Conservation (phyloP, 2,329 filamentous ascomycete genomes). For the Neofusicoccum sp. region DNA sequence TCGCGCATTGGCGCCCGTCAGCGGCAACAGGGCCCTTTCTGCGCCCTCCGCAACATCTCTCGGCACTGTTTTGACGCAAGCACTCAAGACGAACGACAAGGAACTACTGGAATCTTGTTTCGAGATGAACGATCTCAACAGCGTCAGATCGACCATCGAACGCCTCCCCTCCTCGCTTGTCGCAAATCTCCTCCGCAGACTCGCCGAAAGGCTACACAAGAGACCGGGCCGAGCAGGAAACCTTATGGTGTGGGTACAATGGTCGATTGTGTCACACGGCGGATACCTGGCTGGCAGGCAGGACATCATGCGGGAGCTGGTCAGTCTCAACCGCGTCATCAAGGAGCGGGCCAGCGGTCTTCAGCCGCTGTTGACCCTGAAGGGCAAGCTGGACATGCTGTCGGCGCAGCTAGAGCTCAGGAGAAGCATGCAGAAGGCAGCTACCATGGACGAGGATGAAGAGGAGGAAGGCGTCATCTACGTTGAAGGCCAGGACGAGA, state of each 20-base stretch:
- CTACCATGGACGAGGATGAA: slow-evolving; percentile 58
- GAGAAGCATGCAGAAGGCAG: slow-evolving; percentile 62
- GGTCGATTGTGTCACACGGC: slow-evolving; percentile 88
- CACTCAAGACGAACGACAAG: slow-evolving; percentile 86
- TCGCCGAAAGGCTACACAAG: slow-evolving; percentile 82
- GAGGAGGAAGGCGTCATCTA: slow-evolving; percentile 77
- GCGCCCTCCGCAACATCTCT: slow-evolving; percentile 75
- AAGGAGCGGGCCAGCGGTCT: slow-evolving; percentile 82
- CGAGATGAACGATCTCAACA: slow-evolving; percentile 71
- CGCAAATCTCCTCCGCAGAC: slow-evolving; percentile 71
- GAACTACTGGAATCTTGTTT: slow-evolving; percentile 90
- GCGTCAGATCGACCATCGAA: slow-evolving; percentile 85
- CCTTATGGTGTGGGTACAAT: slow-evolving; percentile 93
- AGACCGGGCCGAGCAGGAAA: slow-evolving; percentile 85
- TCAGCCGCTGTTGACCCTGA: slow-evolving; percentile 78
- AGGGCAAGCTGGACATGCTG: slow-evolving; percentile 93
- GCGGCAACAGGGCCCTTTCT: slow-evolving; percentile 50
- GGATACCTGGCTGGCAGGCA: slow-evolving; percentile 84
- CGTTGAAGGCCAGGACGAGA: slow-evolving; percentile 75
- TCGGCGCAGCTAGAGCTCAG: slow-evolving; percentile 84
- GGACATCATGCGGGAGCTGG: slow-evolving; percentile 75
- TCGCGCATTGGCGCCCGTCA: slow-evolving; percentile 44
- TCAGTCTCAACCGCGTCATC: slow-evolving; percentile 79
- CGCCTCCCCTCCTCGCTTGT: slow-evolving; percentile 84
- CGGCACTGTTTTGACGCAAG: slow-evolving; percentile 88